phyloP scores from a whole-genome alignment of 2,329 filamentous ascomycete species.

The Verruconis gallopava region DNA sequence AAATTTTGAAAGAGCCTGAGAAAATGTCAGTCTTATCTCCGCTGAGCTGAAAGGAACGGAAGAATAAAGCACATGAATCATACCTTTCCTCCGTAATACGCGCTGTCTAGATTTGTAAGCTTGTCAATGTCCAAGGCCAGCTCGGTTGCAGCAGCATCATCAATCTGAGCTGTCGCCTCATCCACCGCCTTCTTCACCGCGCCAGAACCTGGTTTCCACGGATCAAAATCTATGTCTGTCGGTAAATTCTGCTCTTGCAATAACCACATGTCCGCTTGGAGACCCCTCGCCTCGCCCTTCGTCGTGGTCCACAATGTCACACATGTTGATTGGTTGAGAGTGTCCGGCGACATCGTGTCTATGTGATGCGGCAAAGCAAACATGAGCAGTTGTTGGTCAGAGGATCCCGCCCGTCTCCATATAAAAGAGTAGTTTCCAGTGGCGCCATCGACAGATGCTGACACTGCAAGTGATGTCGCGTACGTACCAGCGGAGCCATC shows the following conservation, averaged over 20 bases:
- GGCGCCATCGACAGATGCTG: conserved; percentile 39
- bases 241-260: conserved; percentile 64
- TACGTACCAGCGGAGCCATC: conserved; percentile 69
- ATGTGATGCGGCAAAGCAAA: conserved; percentile 86
- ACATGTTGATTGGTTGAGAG: conserved; percentile 28
- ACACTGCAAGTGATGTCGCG: conserved; percentile 49
- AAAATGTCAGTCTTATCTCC: background rate
- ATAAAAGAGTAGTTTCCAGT: conserved; percentile 59
- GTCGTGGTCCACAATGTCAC: conserved; percentile 54
- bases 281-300: conserved; percentile 64
- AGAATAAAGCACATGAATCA: background rate
- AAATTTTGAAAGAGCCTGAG: conserved; percentile 23
- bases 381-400: conserved; percentile 55
- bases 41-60: no score
- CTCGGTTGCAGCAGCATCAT: conserved; percentile 54
- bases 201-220: conserved; percentile 50
- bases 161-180: conserved; percentile 45
- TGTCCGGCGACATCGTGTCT: conserved; percentile 49
- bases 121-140: conserved; percentile 60
- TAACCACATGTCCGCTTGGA: conserved; percentile 44
- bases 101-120: conserved; percentile 63
- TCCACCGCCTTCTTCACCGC: conserved; percentile 26
- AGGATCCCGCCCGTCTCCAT: conserved; percentile 57
- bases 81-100: conserved; percentile 75
- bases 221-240: conserved; percentile 59